Percentiles rank a stretch among this genome's conserved stretches.
phyloP scores from a whole-genome alignment of 1,139 yeast species.

The Taphrina betulina region DNA sequence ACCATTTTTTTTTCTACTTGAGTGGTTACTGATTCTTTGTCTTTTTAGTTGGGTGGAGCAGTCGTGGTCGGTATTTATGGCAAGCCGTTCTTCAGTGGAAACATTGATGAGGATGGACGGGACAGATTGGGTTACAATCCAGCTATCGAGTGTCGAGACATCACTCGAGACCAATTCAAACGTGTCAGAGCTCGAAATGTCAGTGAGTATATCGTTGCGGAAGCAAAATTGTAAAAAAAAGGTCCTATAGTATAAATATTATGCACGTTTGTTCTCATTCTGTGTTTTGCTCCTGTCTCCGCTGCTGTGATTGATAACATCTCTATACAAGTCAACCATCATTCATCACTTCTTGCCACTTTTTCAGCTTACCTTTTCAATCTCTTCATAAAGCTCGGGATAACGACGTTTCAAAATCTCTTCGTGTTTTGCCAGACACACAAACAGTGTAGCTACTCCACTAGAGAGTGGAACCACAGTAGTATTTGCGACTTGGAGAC shows the following conservation, averaged over 20 bases:
- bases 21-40: too few relatives aligned
- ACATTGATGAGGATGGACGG: slow-evolving; percentile 39
- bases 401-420: slow-evolving; percentile 20
- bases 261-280: too few relatives aligned
- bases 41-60: slow-evolving; percentile 28
- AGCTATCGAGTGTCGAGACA: slow-evolving; percentile 41
- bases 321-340: too few relatives aligned
- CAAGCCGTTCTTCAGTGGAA: slow-evolving; percentile 22
- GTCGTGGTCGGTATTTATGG: slow-evolving; percentile 29
- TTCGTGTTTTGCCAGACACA: slow-evolving; percentile 26
- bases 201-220: slow-evolving; percentile 22
- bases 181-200: slow-evolving; percentile 10
- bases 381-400: slow-evolving; percentile 18
- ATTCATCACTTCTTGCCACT: too few relatives aligned
- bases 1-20: too few relatives aligned
- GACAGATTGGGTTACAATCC: slow-evolving; percentile 42
- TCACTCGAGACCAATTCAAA: slow-evolving; percentile 36
- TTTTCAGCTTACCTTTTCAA: too few relatives aligned
- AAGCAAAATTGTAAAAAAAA: slow-evolving; percentile 24
- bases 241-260: too few relatives aligned
- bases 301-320: too few relatives aligned
- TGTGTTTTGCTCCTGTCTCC: too few relatives aligned
- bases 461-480: slow-evolving; percentile 72
- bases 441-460: slow-evolving; percentile 78
- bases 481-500: slow-evolving; percentile 73